phyloP scores from a whole-genome alignment of 495 filamentous ascomycete species.

The Pseudevernia furfuracea region DNA sequence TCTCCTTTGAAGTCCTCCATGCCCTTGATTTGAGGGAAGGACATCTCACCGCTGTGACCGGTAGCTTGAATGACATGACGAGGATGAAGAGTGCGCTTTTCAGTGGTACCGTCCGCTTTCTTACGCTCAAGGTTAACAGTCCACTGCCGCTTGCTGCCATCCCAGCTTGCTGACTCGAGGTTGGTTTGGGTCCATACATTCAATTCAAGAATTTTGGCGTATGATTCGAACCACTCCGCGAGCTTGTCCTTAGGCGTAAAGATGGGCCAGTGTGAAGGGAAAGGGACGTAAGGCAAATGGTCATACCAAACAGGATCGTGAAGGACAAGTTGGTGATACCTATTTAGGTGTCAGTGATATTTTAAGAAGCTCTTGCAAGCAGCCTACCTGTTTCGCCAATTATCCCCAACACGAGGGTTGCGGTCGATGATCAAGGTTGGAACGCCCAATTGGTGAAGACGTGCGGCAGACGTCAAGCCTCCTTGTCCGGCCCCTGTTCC shows the following conservation, averaged over 20 bases:
- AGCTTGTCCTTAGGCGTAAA: constrained; percentile 79
- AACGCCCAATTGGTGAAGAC: constrained; percentile 64
- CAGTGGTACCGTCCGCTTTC: constrained; percentile 40
- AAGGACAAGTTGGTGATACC: constrained; percentile 52
- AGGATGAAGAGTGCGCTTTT: constrained; percentile 53
- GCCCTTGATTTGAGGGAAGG: constrained; percentile 56
- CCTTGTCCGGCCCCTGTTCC: constrained; percentile 40
- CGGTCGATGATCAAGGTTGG: constrained; percentile 57
- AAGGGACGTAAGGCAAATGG: constrained; percentile 64
- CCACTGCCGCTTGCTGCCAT: constrained; percentile 51
- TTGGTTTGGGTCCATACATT: constrained; percentile 63
- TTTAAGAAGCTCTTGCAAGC: constrained; percentile 22
- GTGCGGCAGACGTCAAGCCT: constrained; percentile 55
- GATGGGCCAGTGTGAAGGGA: constrained; percentile 53
- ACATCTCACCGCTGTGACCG: constrained; percentile 64
- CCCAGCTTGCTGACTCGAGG: constrained; percentile 45
- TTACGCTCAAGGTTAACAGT: constrained; percentile 48
- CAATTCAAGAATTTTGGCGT: constrained; percentile 65
- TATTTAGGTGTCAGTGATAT: neutral
- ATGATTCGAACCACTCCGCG: constrained; percentile 69
- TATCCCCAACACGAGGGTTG: constrained; percentile 62
- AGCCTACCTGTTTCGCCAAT: constrained; percentile 62
- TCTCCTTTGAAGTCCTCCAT: constrained; percentile 53
- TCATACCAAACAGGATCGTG: constrained; percentile 76
- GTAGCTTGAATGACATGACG: constrained; percentile 65